Percentiles rank a stretch among this genome's conserved stretches.
These are phyloP conservation scores for Verticillium isaacii DNA, from an alignment of 2,329 filamentous ascomycete species.

Conservation along the genomic window DNA sequence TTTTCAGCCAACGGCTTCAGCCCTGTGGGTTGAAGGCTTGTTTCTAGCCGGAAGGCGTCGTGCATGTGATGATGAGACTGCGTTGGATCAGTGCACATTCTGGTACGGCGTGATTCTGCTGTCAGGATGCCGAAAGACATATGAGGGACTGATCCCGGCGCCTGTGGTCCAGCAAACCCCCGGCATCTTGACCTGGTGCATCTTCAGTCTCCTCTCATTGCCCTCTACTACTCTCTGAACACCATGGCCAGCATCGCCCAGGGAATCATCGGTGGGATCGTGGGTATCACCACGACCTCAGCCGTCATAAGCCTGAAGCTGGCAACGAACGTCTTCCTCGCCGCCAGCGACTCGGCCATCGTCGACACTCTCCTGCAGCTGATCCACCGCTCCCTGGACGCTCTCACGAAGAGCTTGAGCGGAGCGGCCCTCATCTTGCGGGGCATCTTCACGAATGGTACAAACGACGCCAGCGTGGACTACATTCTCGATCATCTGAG, in stretches of 20 bases:
- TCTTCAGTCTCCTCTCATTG: not conserved
- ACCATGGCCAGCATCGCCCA: slow-evolving; percentile 10
- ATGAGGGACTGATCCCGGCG: not conserved
- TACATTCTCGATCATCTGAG: not conserved
- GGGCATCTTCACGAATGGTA: slow-evolving; percentile 1
- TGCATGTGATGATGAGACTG: not conserved
- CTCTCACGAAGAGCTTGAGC: not conserved
- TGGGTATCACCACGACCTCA: not conserved
- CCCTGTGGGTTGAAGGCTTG: not conserved
- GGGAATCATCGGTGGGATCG: not conserved
- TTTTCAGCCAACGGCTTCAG: not conserved
- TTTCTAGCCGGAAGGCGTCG: not conserved
- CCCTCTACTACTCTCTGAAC: not conserved
- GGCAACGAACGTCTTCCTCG: not conserved
- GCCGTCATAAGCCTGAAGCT: not conserved
- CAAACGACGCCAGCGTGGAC: not conserved
- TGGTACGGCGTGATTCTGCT: not conserved
- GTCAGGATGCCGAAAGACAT: not conserved
- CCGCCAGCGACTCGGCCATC: not conserved
- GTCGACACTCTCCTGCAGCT: not conserved
- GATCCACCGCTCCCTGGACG: not conserved
- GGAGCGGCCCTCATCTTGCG: not conserved
- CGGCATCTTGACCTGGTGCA: not conserved
- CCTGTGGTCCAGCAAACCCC: not conserved
- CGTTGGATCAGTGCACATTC: not conserved